Evolutionary conservation across 148 eudicot genomes (phyloP).

Genomic region (Hydrangea macrophylla): DNA sequence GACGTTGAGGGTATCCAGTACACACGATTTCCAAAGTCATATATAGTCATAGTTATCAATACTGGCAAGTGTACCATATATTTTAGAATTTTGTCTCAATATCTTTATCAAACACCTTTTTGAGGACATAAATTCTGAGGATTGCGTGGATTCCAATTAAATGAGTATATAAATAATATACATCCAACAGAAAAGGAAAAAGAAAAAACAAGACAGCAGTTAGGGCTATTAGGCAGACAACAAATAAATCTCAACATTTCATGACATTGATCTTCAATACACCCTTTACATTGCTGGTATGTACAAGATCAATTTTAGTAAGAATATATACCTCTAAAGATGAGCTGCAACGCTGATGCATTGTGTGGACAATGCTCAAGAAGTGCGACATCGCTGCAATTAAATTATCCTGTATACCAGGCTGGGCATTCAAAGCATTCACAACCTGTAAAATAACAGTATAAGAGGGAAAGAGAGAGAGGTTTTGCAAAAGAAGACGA

Average conservation of each 20-base stretch:
- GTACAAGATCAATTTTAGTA: neutral
- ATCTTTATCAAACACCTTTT: neutral
- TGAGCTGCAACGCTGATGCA: conserved; percentile 80
- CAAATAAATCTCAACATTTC: neutral
- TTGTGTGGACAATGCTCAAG: conserved; percentile 72
- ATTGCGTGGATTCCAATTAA: conserved; percentile 2
- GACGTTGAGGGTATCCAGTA: too few species aligned
- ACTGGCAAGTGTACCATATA: neutral
- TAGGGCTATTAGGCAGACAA: neutral
- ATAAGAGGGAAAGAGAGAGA: neutral
- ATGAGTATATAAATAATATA: neutral
- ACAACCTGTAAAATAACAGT: conserved; percentile 42
- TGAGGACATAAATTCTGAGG: neutral
- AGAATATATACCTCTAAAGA: conserved; percentile 64
- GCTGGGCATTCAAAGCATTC: conserved; percentile 76
- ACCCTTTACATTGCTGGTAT: too few species aligned
- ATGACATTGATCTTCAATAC: too few species aligned
- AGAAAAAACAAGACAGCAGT: neutral
- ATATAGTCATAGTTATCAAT: too few species aligned
- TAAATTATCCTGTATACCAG: conserved; percentile 49
- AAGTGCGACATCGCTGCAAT: conserved; percentile 62
- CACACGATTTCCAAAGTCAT: too few species aligned
- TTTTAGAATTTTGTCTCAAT: neutral
- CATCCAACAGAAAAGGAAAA: neutral
- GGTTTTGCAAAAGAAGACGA: neutral